Conservation (phyloP, 768 basidiomycete species). For the Tulasnella sp. region DNA sequence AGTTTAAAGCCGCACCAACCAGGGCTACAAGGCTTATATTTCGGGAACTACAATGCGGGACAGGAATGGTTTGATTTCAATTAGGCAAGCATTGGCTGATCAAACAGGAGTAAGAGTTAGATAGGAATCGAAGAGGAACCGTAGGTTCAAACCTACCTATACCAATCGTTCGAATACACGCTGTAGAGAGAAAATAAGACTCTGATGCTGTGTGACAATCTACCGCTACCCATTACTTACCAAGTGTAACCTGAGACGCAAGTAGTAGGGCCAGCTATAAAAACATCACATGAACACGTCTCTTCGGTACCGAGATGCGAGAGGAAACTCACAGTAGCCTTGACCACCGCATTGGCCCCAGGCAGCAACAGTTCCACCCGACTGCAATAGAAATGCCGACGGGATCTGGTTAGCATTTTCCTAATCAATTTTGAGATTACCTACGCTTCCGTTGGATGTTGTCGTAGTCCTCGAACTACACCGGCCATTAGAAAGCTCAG, state of each 20-base stretch:
- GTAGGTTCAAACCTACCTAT: background rate
- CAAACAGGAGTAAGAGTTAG: background rate
- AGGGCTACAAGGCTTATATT: too few species aligned
- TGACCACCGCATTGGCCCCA: background rate
- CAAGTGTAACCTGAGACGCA: slow-evolving; percentile 1
- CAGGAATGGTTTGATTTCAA: background rate
- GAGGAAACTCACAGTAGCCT: background rate
- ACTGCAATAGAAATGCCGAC: background rate
- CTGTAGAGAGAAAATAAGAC: background rate
- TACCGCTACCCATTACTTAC: background rate
- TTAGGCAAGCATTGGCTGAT: background rate
- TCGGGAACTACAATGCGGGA: background rate
- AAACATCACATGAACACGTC: background rate
- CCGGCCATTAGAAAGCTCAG: background rate
- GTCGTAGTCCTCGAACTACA: background rate
- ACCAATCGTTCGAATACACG: background rate
- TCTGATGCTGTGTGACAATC: background rate
- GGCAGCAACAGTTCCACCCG: background rate
- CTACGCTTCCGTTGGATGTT: background rate
- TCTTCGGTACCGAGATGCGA: background rate
- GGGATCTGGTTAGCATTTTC: background rate
- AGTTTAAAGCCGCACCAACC: too few species aligned
- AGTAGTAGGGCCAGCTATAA: background rate
- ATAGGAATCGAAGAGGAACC: background rate
- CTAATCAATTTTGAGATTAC: background rate